phyloP scores from a whole-genome alignment of 371 early-diverging fungal genomes.

The Basidiobolus meristosporus region DNA sequence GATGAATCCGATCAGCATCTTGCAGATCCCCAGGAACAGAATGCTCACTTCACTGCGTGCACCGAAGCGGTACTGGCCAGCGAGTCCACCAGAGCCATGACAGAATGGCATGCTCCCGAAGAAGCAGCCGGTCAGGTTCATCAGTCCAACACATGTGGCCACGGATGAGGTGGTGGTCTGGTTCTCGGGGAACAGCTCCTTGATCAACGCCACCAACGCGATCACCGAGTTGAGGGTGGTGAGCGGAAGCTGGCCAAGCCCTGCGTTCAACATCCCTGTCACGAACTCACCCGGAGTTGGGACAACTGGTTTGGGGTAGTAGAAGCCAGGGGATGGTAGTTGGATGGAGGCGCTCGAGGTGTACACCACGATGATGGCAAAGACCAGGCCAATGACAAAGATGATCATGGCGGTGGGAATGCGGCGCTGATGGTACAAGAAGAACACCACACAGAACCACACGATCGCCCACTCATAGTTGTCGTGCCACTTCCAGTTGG shows the following conservation, averaged over 20 bases:
- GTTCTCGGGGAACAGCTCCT: slow-evolving; percentile 61
- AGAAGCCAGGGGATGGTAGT: too few species aligned
- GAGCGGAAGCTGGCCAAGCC: slow-evolving; percentile 76
- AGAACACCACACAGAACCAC: slow-evolving; percentile 39
- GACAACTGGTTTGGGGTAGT: slow-evolving; percentile 26
- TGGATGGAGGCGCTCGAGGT: too few species aligned
- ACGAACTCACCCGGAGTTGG: slow-evolving; percentile 45
- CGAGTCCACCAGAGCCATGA: slow-evolving; percentile 75
- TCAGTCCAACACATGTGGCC: too few species aligned
- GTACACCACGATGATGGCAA: slow-evolving; percentile 54
- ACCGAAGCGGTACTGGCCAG: slow-evolving; percentile 85
- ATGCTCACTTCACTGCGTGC: slow-evolving; percentile 69
- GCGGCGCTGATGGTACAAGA: slow-evolving; percentile 36
- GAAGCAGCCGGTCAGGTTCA: slow-evolving; percentile 71
- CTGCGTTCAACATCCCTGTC: slow-evolving; percentile 53
- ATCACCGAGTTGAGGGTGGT: slow-evolving; percentile 74
- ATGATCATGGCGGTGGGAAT: slow-evolving; percentile 55
- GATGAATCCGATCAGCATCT: slow-evolving; percentile 52
- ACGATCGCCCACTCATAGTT: slow-evolving; percentile 46
- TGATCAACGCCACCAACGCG: slow-evolving; percentile 53
- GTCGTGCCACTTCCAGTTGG: too few species aligned
- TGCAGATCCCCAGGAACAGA: slow-evolving; percentile 49
- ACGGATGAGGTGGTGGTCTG: too few species aligned
- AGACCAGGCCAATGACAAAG: slow-evolving; percentile 46
- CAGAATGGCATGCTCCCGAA: slow-evolving; percentile 77